Evolutionary conservation across 2,329 filamentous ascomycete species (phyloP), one percentile per base, ranked within the genome.

Genomic region (Calonectria pauciramosa): DNA sequence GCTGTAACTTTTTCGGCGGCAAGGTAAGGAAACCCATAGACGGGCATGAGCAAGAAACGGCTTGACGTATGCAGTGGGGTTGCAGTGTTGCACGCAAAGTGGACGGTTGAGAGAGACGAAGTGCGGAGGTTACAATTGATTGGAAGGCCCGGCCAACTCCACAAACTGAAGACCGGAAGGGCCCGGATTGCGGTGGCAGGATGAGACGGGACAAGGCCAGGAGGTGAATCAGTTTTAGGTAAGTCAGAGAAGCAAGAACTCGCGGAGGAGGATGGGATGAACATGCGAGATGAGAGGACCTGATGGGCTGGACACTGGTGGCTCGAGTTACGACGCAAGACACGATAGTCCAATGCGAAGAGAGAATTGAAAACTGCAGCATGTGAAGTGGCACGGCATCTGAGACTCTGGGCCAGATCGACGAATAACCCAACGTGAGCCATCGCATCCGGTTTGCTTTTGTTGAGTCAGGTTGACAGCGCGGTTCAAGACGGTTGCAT

Each of bases 131-230:
- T 34, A 64, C 63, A 38, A n/a, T 59, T 67, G 70, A 64, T 72
- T 72, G 52, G 71, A 49, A 63, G 56, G n/a, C 23, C 23, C 16
- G 36, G 66, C 47, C 51, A 41, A 51, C 67, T 60, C 72, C 72
- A 73, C 76, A 32, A 60, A 68, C 67, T 73, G 70, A 47, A 73
- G 73, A 54, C 73, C 76, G 59, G 69, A 73, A 73, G 32, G 44
- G 69, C 70, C 65, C 65, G 70, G 68, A 64, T 59, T 64, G 73
- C 47, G 51, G 70, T 75, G 69, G 38, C 73, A 73, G 73, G 59
- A 72, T 79, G 78, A 80, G 79, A 80, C 76, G 36, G 71, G 60
- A 70, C 65, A 76, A 70, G 77, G 64, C 56, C 71, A 72, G 71
- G 66, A 75, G 60, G 63, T 71, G 65, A 32, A 60, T 34, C 52